Conservation (phyloP, 1,284 basidiomycete genomes). For the Neotropicomus parvogracilis region DNA sequence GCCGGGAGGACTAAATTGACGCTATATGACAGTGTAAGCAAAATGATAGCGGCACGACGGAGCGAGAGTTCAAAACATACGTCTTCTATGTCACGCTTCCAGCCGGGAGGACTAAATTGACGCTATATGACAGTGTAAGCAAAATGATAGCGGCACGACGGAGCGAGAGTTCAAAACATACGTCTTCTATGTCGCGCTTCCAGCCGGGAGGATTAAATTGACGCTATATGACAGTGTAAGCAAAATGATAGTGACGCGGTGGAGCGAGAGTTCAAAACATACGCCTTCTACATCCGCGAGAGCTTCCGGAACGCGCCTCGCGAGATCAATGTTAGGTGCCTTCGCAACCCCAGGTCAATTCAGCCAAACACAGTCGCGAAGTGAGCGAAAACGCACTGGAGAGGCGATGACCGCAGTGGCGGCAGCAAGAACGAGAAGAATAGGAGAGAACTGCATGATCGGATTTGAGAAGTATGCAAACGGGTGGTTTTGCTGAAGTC, state of each 20-base stretch:
- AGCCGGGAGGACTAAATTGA: background rate
- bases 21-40: too few species aligned
- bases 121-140: too few species aligned
- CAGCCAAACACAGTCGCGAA: background rate
- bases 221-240: too few species aligned
- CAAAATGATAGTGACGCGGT: too few species aligned
- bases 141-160: too few species aligned
- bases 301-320: background rate
- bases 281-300: too few species aligned
- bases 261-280: too few species aligned
- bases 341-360: background rate
- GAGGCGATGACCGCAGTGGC: background rate
- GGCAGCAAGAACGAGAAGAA: background rate
- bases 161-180: too few species aligned
- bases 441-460: background rate
- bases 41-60: too few species aligned
- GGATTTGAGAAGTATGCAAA: background rate
- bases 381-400: background rate
- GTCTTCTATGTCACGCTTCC: background rate
- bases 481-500: too few species aligned
- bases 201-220: background rate
- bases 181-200: too few species aligned
- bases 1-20: background rate
- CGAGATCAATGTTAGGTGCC: background rate
- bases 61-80: too few species aligned